Percentiles rank a stretch among this genome's conserved stretches.
Evolutionary conservation across 139 green algal genomes (phyloP).

Genomic region (Chlorella sp.): DNA sequence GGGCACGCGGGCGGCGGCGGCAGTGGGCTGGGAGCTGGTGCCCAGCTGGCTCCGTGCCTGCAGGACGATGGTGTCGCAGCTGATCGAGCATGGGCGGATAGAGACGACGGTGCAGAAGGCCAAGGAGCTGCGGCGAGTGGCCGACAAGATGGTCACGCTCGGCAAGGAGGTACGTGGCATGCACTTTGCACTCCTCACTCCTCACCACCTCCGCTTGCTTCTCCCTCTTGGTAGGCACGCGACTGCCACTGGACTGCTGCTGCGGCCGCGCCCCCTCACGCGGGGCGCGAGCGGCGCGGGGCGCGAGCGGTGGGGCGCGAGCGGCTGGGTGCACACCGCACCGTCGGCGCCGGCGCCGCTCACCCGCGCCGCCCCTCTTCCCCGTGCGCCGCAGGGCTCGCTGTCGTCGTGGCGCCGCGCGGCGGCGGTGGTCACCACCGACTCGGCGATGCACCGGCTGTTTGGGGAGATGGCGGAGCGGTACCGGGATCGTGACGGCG

Average conservation of each 20-base stretch:
- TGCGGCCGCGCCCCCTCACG: no score
- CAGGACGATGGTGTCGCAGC: constrained; percentile 95
- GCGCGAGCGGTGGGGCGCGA: no score
- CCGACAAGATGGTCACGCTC: constrained; percentile 81
- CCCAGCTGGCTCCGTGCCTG: background rate
- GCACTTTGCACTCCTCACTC: no score
- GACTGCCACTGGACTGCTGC: no score
- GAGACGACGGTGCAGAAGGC: constrained; percentile 89
- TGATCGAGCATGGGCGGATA: constrained; percentile 93
- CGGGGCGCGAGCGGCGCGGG: no score
- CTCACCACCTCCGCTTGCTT: no score
- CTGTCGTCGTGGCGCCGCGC: constrained; percentile 57
- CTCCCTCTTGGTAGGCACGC: no score
- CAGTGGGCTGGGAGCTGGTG: background rate
- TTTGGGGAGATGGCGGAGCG: constrained; percentile 83
- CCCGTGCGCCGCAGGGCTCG: constrained; percentile 71
- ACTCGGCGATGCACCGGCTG: constrained; percentile 84
- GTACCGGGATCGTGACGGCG: constrained; percentile 84
- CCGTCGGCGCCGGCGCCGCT: no score
- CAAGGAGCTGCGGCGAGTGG: constrained; percentile 80
- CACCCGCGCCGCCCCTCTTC: no score
- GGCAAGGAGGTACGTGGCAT: constrained; percentile 73
- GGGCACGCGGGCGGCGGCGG: background rate
- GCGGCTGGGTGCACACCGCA: no score
- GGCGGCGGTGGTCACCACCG: constrained; percentile 63